These are phyloP conservation scores for Phytophthora cryptogea DNA, from an alignment of 352 stramenopile genomes.

Conservation along the genomic window DNA sequence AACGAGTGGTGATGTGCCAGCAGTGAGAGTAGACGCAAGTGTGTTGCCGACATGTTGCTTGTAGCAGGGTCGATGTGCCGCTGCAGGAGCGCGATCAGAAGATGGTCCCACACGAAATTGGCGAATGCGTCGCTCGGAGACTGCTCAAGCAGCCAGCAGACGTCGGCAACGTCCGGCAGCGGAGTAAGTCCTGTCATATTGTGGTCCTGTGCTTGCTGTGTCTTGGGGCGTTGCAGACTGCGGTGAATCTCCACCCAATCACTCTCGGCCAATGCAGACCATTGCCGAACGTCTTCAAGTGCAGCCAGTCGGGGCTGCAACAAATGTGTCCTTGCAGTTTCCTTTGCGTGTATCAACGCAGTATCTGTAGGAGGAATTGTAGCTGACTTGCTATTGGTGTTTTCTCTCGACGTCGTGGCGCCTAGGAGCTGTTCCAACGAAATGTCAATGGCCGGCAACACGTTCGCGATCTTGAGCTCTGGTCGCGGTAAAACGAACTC, in stretches of 20 bases:
- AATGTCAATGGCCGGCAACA: conserved; percentile 40
- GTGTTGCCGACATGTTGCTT: neutral
- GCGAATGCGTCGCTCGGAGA: conserved; percentile 48
- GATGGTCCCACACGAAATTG: conserved; percentile 55
- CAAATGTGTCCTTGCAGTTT: conserved; percentile 37
- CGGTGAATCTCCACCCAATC: conserved; percentile 50
- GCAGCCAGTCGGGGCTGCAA: conserved; percentile 29
- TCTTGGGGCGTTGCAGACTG: conserved; percentile 15
- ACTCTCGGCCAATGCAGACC: conserved; percentile 37
- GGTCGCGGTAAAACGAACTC: conserved; percentile 60
- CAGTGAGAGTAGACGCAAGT: conserved; percentile 24
- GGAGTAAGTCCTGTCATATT: neutral
- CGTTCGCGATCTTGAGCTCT: conserved; percentile 35
- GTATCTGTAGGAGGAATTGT: neutral
- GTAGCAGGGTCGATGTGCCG: conserved; percentile 1
- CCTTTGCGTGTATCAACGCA: conserved; percentile 5
- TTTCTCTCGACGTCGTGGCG: neutral
- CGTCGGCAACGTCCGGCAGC: conserved; percentile 23
- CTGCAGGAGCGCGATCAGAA: conserved; percentile 46
- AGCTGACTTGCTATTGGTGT: neutral
- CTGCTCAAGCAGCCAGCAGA: conserved; percentile 45
- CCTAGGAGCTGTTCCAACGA: conserved; percentile 33
- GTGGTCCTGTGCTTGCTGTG: conserved; percentile 7
- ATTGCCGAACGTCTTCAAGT: conserved; percentile 28
- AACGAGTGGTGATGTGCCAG: conserved; percentile 41